Conservation (phyloP, 2,329 filamentous ascomycete genomes). For the Harringtonia aguacate region DNA sequence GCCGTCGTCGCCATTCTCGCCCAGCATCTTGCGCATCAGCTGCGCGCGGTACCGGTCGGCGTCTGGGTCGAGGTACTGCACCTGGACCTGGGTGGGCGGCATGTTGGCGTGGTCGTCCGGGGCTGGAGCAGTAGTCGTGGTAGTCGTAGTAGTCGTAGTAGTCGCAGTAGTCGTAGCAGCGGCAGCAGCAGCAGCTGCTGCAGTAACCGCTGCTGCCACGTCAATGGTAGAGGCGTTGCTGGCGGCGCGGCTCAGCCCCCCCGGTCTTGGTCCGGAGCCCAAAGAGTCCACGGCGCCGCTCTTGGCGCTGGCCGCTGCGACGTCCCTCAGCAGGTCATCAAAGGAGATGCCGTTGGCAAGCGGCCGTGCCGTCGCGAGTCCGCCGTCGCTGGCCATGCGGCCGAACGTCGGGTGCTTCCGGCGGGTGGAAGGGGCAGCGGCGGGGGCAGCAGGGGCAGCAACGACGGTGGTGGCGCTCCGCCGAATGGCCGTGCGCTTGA, state of each 20-base stretch:
- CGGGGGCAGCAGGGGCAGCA: conserved; percentile 5
- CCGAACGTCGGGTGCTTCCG: conserved; percentile 1
- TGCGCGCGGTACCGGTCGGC: conserved; percentile 31
- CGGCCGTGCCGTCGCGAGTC: conserved; percentile 8
- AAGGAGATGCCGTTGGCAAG: conserved; percentile 7
- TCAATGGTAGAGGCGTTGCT: too few relatives aligned
- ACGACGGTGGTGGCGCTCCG: conserved; percentile 17
- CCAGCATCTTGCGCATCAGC: conserved; percentile 33
- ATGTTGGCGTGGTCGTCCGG: conserved; percentile 1
- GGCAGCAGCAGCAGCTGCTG: conserved; percentile 3
- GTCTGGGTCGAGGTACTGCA: conserved; percentile 42
- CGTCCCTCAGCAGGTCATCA: conserved; percentile 10
- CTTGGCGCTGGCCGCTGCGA: neutral
- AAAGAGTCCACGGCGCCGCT: too few relatives aligned
- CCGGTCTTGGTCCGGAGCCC: neutral
- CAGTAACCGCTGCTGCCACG: neutral
- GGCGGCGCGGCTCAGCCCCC: neutral
- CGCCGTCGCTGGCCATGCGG: conserved; percentile 8
- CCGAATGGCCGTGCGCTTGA: neutral
- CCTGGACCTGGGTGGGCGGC: conserved; percentile 36
- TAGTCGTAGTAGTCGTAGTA: conserved; percentile 15
- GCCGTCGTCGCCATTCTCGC: conserved; percentile 4
- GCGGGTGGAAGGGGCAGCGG: conserved; percentile 2
- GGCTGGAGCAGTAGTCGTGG: neutral
- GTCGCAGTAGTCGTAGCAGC: conserved; percentile 6